Percentiles rank a stretch among this genome's conserved stretches.
Evolutionary conservation across 2,329 filamentous ascomycete species (phyloP).

Genomic region (Aureobasidium zeae): DNA sequence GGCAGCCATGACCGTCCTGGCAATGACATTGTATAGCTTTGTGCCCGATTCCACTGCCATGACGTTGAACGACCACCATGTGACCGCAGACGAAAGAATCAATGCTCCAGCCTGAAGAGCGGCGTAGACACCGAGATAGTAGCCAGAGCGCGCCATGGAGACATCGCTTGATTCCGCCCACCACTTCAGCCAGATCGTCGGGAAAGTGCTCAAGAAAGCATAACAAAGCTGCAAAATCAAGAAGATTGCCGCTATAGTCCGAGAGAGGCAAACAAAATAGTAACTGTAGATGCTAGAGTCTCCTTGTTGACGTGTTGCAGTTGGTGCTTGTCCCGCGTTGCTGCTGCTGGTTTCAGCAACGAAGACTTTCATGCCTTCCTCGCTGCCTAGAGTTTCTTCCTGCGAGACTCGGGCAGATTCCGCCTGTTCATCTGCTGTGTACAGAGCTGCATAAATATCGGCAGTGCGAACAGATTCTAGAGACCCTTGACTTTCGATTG

Average conservation of each 20-base stretch:
- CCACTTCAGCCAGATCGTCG: constrained; percentile 16
- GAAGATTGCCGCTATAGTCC: constrained; percentile 25
- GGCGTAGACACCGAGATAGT: constrained; percentile 13
- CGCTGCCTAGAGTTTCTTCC: too few species aligned
- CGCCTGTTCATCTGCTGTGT: too few species aligned
- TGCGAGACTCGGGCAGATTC: too few species aligned
- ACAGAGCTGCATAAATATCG: not conserved
- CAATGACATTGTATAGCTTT: constrained; percentile 34
- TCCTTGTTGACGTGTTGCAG: constrained; percentile 22
- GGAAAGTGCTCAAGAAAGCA: constrained; percentile 15
- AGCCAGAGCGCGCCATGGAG: not conserved
- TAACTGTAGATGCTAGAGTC: constrained; percentile 34
- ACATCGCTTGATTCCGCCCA: constrained; percentile 16
- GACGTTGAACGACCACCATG: constrained; percentile 39
- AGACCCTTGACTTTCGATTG: constrained; percentile 17
- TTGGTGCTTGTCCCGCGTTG: not conserved
- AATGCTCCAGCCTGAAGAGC: constrained; percentile 5
- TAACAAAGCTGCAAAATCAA: constrained; percentile 24
- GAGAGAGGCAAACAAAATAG: constrained; percentile 22
- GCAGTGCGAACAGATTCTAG: constrained; percentile 29
- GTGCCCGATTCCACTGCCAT: constrained; percentile 46
- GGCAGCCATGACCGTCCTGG: constrained; percentile 11
- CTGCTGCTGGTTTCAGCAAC: not conserved
- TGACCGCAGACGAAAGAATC: not conserved
- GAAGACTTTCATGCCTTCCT: not conserved